phyloP scores from a whole-genome alignment of 768 basidiomycete genomes.

The Kwoniella botswanensis region DNA sequence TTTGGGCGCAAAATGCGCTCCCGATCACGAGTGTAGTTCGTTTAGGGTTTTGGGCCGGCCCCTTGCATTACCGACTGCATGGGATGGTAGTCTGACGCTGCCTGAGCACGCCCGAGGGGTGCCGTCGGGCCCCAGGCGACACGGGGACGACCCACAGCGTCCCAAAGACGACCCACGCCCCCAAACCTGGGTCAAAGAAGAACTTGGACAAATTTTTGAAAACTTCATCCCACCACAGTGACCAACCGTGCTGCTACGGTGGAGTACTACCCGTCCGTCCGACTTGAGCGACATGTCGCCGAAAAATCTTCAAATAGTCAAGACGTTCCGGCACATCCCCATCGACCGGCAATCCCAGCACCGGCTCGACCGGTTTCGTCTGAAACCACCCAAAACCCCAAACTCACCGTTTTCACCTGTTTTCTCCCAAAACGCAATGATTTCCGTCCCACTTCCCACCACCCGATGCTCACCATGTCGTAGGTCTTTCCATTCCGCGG shows the following conservation, averaged over 20 bases:
- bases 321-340: neutral
- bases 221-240: conserved; percentile 5
- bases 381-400: neutral
- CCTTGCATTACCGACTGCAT: neutral
- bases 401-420: neutral
- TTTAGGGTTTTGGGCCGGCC: neutral
- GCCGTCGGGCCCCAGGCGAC: neutral
- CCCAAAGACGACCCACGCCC: conserved; percentile 64
- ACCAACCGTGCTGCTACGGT: neutral
- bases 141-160: conserved; percentile 54
- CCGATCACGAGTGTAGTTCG: conserved; percentile 11
- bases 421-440: conserved; percentile 5
- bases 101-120: neutral
- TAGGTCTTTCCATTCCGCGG: conserved; percentile 4
- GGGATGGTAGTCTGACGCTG: neutral
- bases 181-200: conserved; percentile 78
- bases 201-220: conserved; percentile 63
- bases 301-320: conserved; percentile 3
- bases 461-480: neutral
- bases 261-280: conserved; percentile 12
- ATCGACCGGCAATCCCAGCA: neutral
- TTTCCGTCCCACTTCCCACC: neutral
- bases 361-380: neutral
- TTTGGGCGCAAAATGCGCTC: conserved; percentile 16
- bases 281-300: neutral